Base-by-base conservation (phyloP, 2,329 filamentous ascomycete genomes). In the Arthrocladium fulminans region DNA sequence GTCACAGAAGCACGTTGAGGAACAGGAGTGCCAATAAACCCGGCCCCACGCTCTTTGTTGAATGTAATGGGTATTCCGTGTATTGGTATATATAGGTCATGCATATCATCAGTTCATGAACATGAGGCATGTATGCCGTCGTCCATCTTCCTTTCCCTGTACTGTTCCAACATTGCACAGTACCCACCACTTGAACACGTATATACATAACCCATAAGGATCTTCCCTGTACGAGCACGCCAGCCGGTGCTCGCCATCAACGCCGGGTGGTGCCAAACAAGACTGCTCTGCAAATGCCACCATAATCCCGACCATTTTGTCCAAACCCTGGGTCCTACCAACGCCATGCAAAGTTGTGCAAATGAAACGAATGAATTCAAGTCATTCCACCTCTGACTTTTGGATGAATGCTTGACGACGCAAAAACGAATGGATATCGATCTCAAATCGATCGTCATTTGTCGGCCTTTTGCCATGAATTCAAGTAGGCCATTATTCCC, bases 401-500 rank as follows among this genome's bases (percentile, higher is more conserved):
- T 22, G 17, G 34, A 25, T 6, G 8, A 40, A 6, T 25, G 37
- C 15, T 32, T 12, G 17, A 9, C 24, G 17, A 30, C 15, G 12
- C 17, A 23, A 35, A 34, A 45, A 22, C 29, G 19, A 34, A 34
- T 23, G 27, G 20, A 17, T 20, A 25, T 25, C 39, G 6, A 25
- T 10, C 3, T n/a, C n/a, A 25, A 10, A 35, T 15, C 20, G 17
- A 32, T 3, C 22, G n/a, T 64, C 63, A 74, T 62, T 67, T 68
- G 51, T 75, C 73, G 47, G 69, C 64, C 59, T 73, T 74, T 60
- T 88, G 84, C 85, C 85, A 90, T 45, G 84, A 83, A 61, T 92
- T 92, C 57, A 92, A 74, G 66, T 88, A 89, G 35, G 84, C 85
- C 86, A 92, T 92, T 55, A 92, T 65, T 12, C 86, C 84, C 70